Percentiles rank a stretch among this genome's conserved stretches.
Evolutionary conservation across 1,139 yeast species (phyloP).

Genomic region (Magnusiomyces tetraspermus): DNA sequence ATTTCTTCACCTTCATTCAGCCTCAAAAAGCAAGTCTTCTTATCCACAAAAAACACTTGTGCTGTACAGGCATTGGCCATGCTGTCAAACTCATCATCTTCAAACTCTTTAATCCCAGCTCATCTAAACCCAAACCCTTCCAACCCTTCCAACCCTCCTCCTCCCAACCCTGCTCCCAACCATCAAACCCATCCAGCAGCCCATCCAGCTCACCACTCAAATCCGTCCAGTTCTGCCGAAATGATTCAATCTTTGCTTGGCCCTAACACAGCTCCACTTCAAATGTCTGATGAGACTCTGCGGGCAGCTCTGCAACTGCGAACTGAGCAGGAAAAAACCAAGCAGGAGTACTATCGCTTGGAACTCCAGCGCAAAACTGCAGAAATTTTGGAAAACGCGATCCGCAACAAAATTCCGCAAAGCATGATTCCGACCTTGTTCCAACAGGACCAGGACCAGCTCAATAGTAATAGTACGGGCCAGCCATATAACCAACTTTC

Average conservation of each 20-base stretch:
- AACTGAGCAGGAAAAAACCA: slow-evolving; percentile 72
- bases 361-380: slow-evolving; percentile 55
- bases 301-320: slow-evolving; percentile 54
- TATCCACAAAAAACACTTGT: too few relatives aligned
- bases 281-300: slow-evolving; percentile 53
- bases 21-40: too few relatives aligned
- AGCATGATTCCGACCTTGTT: slow-evolving; percentile 57
- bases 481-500: not conserved
- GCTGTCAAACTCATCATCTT: too few relatives aligned
- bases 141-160: too few relatives aligned
- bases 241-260: slow-evolving; percentile 39
- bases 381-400: slow-evolving; percentile 54
- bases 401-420: slow-evolving; percentile 57
- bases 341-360: slow-evolving; percentile 65
- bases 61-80: too few relatives aligned
- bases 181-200: too few relatives aligned
- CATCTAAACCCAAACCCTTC: too few relatives aligned
- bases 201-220: too few relatives aligned
- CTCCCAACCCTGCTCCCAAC: too few relatives aligned
- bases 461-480: not conserved
- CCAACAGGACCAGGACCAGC: slow-evolving; percentile 8
- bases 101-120: too few relatives aligned
- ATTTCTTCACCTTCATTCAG: too few relatives aligned
- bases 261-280: slow-evolving; percentile 45
- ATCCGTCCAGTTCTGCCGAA: not conserved